phyloP scores from a whole-genome alignment of 2,329 filamentous ascomycete genomes.

The Cadophora luteo-olivacea region DNA sequence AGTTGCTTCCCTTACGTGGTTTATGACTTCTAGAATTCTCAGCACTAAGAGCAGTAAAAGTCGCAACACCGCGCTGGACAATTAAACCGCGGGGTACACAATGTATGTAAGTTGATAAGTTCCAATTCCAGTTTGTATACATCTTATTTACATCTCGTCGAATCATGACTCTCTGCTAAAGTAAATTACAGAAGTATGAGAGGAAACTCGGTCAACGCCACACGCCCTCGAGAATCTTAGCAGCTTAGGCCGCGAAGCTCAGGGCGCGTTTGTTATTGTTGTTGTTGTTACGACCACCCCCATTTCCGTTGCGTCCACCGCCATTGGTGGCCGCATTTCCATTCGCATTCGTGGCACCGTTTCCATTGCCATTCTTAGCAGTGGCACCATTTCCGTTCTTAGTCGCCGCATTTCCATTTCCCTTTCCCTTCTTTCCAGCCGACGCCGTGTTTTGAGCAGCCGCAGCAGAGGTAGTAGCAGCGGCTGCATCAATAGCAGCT shows the following conservation, averaged over 20 bases:
- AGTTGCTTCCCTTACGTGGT: too few relatives aligned
- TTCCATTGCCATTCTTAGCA: background rate
- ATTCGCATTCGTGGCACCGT: conserved; percentile 5
- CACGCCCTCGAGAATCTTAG: background rate
- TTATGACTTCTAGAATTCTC: too few relatives aligned
- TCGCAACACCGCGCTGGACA: background rate
- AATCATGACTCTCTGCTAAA: background rate
- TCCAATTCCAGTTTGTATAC: background rate
- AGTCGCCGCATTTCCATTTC: conserved; percentile 2
- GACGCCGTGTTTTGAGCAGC: background rate
- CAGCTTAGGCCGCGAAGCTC: background rate
- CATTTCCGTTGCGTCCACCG: background rate
- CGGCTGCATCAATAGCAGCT: background rate
- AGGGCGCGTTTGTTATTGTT: conserved; percentile 10
- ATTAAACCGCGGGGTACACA: background rate
- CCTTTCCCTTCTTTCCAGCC: conserved; percentile 20
- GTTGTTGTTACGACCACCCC: background rate
- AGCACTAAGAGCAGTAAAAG: too few relatives aligned
- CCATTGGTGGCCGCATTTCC: conserved; percentile 8
- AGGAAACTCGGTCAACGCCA: background rate
- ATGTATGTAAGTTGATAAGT: background rate
- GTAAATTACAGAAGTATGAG: conserved; percentile 2
- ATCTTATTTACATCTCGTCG: background rate
- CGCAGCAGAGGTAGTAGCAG: background rate
- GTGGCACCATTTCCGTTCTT: conserved; percentile 4